Evolutionary conservation across 257 asterid genomes (phyloP), one percentile per base, ranked within the genome.

Genomic region (Henckelia pumila): DNA sequence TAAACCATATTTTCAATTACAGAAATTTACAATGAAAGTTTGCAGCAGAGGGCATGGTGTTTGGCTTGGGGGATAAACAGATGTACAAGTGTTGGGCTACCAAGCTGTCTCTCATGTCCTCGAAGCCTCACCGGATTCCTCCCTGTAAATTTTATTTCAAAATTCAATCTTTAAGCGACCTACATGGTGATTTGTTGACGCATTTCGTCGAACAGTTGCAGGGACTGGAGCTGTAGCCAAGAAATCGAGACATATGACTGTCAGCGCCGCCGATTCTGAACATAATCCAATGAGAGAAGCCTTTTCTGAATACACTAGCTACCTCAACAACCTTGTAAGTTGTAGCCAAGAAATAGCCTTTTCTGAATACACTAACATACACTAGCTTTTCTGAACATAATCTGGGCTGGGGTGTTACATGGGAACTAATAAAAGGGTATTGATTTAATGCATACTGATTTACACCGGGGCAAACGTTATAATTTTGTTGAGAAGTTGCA

Each of bases 281-380:
- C 61, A 82, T 6, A 78, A 70, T 68, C 64, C 80, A 13, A 83
- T 93, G 94, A 88, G 73, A 68, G 78, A 86, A 3, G 95, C 88
- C 10, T 93, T 93, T 71, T 53, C 95, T 26, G 61, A 75, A 57
- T 88, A 93, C 56, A 89, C 96, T 23, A 71, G 55, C 59, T 92
- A 89, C 83, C 92, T 89, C 69, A 89, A 86, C 63, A 76, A 84
- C 73, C 89, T 86, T 72, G 97, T 77, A 59, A 29, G 63, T n/a
- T n/a, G n/a, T n/a, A n/a, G n/a, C n/a, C n/a, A n/a, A n/a, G n/a
- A n/a, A n/a, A n/a, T n/a, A 3, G 95, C 88, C 10, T 93, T 93
- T 71, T 53, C 95, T 26, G 61, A 75, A 57, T 88, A 93, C 56
- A 89, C 96, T 23, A 71, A 50, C 59, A n/a, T 92, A 89, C 83